phyloP scores from a whole-genome alignment of 805 yeast genomes.

The Teunomyces stri region DNA sequence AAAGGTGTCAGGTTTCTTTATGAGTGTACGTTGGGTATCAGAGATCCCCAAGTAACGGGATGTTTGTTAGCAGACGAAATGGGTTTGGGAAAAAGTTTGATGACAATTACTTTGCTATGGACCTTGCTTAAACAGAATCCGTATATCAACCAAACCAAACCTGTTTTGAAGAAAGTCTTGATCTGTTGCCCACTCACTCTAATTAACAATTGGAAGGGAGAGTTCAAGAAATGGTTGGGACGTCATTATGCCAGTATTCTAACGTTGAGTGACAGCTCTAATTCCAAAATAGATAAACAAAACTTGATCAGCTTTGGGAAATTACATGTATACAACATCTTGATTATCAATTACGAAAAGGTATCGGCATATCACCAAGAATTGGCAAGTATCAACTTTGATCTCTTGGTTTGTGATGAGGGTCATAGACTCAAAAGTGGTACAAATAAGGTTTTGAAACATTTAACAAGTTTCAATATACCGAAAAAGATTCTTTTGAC shows the following conservation, averaged over 20 bases:
- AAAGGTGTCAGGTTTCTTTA: constrained; percentile 83
- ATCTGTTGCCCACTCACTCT: constrained; percentile 92
- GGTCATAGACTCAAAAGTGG: constrained; percentile 87
- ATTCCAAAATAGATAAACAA: constrained; percentile 52
- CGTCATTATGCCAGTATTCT: constrained; percentile 62
- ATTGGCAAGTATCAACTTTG: constrained; percentile 48
- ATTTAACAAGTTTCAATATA: constrained; percentile 54
- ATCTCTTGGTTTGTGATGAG: constrained; percentile 86
- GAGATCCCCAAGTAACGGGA: constrained; percentile 54
- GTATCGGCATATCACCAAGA: constrained; percentile 54
- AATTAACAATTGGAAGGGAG: constrained; percentile 82
- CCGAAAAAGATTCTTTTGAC: constrained; percentile 64
- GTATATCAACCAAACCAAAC: constrained; percentile 19
- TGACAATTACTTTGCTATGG: constrained; percentile 82
- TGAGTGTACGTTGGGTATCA: constrained; percentile 74
- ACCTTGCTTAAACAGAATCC: constrained; percentile 73
- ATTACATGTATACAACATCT: constrained; percentile 73
- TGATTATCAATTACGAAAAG: constrained; percentile 87
- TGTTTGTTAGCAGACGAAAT: constrained; percentile 93
- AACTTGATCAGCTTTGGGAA: constrained; percentile 60
- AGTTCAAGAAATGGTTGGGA: constrained; percentile 87
- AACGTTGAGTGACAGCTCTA: constrained; percentile 50
- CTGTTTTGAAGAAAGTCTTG: constrained; percentile 55
- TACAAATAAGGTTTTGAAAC: constrained; percentile 67
- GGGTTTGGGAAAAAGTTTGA: constrained; percentile 89